These are phyloP conservation scores for Kwoniella pini DNA, from an alignment of 768 basidiomycete genomes.

Conservation along the genomic window DNA sequence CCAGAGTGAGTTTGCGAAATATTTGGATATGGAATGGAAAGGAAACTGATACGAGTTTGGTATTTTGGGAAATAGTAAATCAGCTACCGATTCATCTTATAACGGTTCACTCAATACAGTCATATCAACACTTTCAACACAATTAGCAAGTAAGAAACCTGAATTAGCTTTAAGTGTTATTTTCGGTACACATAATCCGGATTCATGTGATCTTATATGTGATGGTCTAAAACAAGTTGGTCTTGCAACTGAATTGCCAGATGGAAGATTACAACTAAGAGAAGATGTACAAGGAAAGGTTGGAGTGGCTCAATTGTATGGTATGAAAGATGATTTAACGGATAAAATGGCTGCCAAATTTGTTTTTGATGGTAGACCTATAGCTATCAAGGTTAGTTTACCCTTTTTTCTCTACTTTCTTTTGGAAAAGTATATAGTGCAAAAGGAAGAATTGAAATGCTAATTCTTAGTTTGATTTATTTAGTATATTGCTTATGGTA, in stretches of 20 bases:
- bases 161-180: constrained; percentile 64
- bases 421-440: too few relatives aligned
- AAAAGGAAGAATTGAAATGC: not conserved
- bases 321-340: constrained; percentile 83
- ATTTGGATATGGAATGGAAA: too few relatives aligned
- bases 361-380: constrained; percentile 60
- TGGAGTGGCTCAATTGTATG: constrained; percentile 78
- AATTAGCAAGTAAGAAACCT: constrained; percentile 45
- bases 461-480: not conserved
- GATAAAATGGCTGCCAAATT: constrained; percentile 66
- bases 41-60: too few relatives aligned
- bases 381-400: constrained; percentile 66
- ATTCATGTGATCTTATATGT: constrained; percentile 66
- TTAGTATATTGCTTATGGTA: constrained; percentile 45
- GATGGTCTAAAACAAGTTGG: constrained; percentile 63
- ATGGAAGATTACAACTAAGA: constrained; percentile 57
- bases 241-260: constrained; percentile 57
- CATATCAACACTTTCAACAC: constrained; percentile 61
- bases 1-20: constrained; percentile 47
- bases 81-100: constrained; percentile 69
- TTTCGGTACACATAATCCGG: constrained; percentile 86
- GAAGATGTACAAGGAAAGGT: constrained; percentile 67
- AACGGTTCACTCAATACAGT: constrained; percentile 65
- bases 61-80: too few relatives aligned
- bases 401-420: not conserved